These are phyloP conservation scores for Cyberlindnera xishuangbannaensis DNA, from an alignment of 805 yeast genomes.

Conservation along the genomic window DNA sequence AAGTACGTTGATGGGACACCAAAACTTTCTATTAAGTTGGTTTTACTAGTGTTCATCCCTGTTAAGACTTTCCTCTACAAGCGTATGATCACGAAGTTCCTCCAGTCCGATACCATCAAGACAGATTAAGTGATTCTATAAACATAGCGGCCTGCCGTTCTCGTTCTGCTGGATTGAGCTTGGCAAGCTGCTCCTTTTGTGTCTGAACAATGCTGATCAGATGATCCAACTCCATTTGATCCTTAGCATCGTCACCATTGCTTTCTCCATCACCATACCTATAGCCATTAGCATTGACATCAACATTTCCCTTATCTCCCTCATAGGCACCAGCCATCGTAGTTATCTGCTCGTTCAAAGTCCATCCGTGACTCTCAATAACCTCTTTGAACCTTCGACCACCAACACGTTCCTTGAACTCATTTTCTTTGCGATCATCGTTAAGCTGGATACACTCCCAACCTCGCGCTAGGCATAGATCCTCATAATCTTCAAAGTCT, in stretches of 20 bases:
- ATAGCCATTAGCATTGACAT: too few relatives aligned
- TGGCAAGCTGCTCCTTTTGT: conserved; percentile 8
- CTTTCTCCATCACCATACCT: too few relatives aligned
- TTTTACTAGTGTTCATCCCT: conserved; percentile 17
- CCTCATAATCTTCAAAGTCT: conserved; percentile 30
- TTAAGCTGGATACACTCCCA: conserved; percentile 35
- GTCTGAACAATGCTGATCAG: conserved; percentile 6
- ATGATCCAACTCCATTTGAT: conserved; percentile 9
- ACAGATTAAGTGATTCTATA: conserved; percentile 12
- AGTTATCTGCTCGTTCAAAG: not conserved
- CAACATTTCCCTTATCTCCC: too few relatives aligned
- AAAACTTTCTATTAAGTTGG: conserved; percentile 2
- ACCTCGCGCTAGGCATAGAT: conserved; percentile 29
- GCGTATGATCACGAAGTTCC: conserved; percentile 12
- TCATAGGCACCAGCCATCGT: not conserved
- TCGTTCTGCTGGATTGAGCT: conserved; percentile 6
- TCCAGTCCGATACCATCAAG: conserved; percentile 4
- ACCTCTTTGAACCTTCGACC: conserved; percentile 38
- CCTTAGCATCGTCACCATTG: conserved; percentile 1
- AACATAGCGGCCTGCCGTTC: conserved; percentile 11
- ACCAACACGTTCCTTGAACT: conserved; percentile 39
- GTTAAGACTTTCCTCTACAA: conserved; percentile 14
- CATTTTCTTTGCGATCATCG: conserved; percentile 32
- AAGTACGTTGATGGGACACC: conserved; percentile 4
- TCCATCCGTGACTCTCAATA: conserved; percentile 46